Conservation (phyloP, 2,329 filamentous ascomycete genomes). For the Pseudogymnoascus verrucosus region DNA sequence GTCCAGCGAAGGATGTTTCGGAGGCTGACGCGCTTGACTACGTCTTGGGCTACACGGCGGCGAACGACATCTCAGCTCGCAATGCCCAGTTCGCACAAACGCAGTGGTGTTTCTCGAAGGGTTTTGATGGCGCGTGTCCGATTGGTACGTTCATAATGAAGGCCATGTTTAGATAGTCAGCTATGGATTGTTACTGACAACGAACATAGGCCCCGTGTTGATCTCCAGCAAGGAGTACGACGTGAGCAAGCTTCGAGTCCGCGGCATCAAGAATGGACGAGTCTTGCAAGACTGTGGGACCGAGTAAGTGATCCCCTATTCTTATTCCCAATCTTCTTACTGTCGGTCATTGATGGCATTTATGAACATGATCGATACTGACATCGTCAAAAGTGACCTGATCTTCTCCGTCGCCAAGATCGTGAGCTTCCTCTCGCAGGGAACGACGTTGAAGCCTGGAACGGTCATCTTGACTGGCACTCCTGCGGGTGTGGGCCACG, state of each 20-base stretch:
- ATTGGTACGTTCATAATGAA: constrained; percentile 27
- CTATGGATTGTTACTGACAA: neutral
- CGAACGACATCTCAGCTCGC: constrained; percentile 48
- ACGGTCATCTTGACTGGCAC: constrained; percentile 41
- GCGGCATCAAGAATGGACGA: constrained; percentile 42
- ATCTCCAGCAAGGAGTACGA: constrained; percentile 37
- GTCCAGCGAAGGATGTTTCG: constrained; percentile 39
- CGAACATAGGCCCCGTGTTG: constrained; percentile 36
- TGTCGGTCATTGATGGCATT: neutral
- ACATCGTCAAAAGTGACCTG: constrained; percentile 37
- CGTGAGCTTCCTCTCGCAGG: constrained; percentile 33
- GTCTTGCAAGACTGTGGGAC: constrained; percentile 35
- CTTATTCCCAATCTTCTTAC: neutral
- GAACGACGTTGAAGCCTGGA: constrained; percentile 38
- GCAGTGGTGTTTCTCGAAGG: constrained; percentile 45
- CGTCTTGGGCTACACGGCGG: constrained; percentile 48
- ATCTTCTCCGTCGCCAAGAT: constrained; percentile 44
- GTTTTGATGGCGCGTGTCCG: constrained; percentile 41
- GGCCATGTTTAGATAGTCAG: neutral
- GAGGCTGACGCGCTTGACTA: constrained; percentile 41
- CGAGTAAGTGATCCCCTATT: neutral
- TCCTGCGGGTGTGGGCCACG: constrained; percentile 31
- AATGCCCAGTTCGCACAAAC: constrained; percentile 40
- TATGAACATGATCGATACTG: neutral
- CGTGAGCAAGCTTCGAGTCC: constrained; percentile 33